Evolutionary conservation across 371 early-diverging fungal species (phyloP).

Genomic region (Umbelopsis sp.): DNA sequence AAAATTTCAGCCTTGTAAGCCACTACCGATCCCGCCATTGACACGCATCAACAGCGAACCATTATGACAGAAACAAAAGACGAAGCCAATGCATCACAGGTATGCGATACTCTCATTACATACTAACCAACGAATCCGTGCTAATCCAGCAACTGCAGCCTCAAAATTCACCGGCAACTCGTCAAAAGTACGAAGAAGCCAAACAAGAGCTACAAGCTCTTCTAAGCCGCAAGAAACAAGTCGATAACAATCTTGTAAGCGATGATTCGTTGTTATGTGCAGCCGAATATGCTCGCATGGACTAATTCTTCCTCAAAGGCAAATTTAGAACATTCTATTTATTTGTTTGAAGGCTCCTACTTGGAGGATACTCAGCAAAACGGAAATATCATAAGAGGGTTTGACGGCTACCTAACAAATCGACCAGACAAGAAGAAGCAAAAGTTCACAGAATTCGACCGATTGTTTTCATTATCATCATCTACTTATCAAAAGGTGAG

Average conservation of each 20-base stretch:
- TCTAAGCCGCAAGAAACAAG: slow-evolving; percentile 62
- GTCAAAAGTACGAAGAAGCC: slow-evolving; percentile 64
- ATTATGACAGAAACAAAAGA: slow-evolving; percentile 12
- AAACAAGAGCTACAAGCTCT: slow-evolving; percentile 61
- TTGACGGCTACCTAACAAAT: slow-evolving; percentile 73
- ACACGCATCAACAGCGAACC: not conserved
- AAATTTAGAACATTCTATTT: slow-evolving; percentile 75
- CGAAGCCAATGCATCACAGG: slow-evolving; percentile 7
- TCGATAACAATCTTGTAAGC: slow-evolving; percentile 63
- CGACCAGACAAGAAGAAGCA: slow-evolving; percentile 60
- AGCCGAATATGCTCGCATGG: not conserved
- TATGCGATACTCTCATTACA: not conserved
- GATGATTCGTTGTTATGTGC: not conserved
- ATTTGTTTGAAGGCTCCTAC: slow-evolving; percentile 81
- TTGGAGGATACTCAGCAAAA: slow-evolving; percentile 79
- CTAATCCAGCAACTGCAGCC: slow-evolving; percentile 22
- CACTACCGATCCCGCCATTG: not conserved
- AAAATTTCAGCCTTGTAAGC: slow-evolving; percentile 10
- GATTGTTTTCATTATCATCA: slow-evolving; percentile 66
- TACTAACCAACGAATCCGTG: not conserved
- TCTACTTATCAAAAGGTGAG: slow-evolving; percentile 68
- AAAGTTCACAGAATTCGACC: slow-evolving; percentile 65
- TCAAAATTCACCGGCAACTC: slow-evolving; percentile 48
- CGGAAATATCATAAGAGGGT: slow-evolving; percentile 85
- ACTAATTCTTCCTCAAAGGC: slow-evolving; percentile 30